Base-by-base conservation (phyloP, 2,329 filamentous ascomycete species). In the Decorospora gaudefroyi region DNA sequence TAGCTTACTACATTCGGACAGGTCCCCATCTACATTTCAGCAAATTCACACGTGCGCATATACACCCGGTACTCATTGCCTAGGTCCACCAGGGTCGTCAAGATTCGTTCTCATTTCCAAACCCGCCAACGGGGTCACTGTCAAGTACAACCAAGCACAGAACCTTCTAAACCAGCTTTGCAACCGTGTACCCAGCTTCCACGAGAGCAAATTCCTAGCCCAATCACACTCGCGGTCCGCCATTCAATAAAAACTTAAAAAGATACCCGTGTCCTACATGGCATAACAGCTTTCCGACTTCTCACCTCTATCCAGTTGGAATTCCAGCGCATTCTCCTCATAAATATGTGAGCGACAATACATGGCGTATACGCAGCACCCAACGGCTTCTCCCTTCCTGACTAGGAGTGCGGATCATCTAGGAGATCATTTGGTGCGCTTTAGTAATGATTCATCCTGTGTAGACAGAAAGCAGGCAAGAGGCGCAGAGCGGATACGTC, bases 301-400 rank as follows among this genome's bases (percentile, higher is more conserved):
- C 41, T 58, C 57, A 67, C 10, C 70, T 55, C 19, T n/a, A n/a
- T 70, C 69, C 0, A 68, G 70, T 13, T 46, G 54, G 30, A 70
- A 72, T 6, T 55, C 59, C 6, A 65, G 50, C 0, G 68, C 69
- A 34, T 72, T 68, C n/a, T 51, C 35, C 1, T 69, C 69, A 55
- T 62, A 72, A 5, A 72, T 42, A 23, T 72, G 67, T 21, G 58
- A 61, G 2, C 63, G 53, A 3, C 67, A 51, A 9, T 71, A 65
- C 51, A 71, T 67, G 3, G 51, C 52, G 27, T 65, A 68, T 7
- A 66, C 53, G 6, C 42, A 45, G 28, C 61, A 70, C 4, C 55
- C 48, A 1, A 62, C 57, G n/a, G 49, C 37, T 16, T 48, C 13
- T 6, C 64, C 69, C 35, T 69, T 64, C 6, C 53, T 53, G 1